Evolutionary conservation across 345 rosid species (phyloP), one percentile per base, ranked within the genome.

Genomic region (Orychophragmus violaceus): DNA sequence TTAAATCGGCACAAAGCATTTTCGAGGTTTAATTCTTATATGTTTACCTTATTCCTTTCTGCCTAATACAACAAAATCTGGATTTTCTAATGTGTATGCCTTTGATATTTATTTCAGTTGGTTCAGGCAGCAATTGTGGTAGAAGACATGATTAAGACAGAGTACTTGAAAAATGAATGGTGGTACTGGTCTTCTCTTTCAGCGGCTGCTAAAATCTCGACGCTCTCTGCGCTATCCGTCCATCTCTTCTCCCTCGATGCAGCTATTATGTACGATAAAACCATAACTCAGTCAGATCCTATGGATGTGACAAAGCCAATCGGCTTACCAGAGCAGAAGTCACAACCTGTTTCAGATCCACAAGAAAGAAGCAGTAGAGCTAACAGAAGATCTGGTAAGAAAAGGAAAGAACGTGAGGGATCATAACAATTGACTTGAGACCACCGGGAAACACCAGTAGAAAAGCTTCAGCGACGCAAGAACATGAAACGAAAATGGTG

Each of bases 141-240:
- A 66, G 99, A 90, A 81, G 96, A 90, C 78, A 85, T 87, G 93
- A 84, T 94, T 17, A 88, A 81, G 79, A 77, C 88, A 3, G 88
- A 84, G 69, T 85, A 74, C 70, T 69, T 94, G 73, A 84, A 82
- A 79, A 94, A 84, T 74, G 96, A 84, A 18, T 90, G 99, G 99
- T 94, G 99, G 99, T 88, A 90, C 72, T 90, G 97, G 99, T 94
- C 97, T 69, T 94, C 96, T 28, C 87, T 88, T 44, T 84, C 97
- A 52, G 99, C 88, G 56, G 97, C 96, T 63, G 93, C 82, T 32
- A 87, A 82, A 77, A 82, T 88, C 28, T 83, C 91, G 49, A 90
- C 96, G 2, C 24, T 90, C 65, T 81, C 97, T 72, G 78, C 88
- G 36, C 83, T 94, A 62, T 87, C 99, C 4, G 79, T 94, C 36